Conservation (phyloP, 768 basidiomycete genomes). For the Mycena belliarum region DNA sequence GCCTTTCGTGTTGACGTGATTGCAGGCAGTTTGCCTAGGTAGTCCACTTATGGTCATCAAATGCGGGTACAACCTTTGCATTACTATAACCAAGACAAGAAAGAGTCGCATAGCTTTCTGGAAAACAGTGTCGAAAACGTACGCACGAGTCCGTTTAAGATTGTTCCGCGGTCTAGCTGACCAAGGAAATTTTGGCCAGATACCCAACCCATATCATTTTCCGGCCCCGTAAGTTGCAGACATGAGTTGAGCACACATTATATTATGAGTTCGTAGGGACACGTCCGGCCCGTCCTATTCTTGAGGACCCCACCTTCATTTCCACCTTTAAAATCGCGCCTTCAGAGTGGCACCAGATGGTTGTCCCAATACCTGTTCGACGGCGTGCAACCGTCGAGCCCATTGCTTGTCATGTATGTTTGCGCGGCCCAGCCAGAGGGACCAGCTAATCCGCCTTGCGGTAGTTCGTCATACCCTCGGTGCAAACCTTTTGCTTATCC, state of each 20-base stretch:
- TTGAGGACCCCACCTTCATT: slow-evolving; percentile 11
- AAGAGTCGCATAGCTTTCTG: slow-evolving; percentile 6
- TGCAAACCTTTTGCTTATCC: slow-evolving; percentile 46
- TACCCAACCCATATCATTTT: slow-evolving; percentile 11
- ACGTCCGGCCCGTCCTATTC: slow-evolving; percentile 17
- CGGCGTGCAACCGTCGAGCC: slow-evolving; percentile 34
- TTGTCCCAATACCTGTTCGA: slow-evolving; percentile 37
- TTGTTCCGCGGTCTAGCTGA: not conserved
- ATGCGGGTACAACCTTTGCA: slow-evolving; percentile 35
- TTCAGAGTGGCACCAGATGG: slow-evolving; percentile 60
- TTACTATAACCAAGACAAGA: slow-evolving; percentile 29
- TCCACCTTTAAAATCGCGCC: slow-evolving; percentile 47
- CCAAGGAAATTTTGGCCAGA: not conserved
- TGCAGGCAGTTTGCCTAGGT: slow-evolving; percentile 12
- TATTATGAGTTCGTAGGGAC: slow-evolving; percentile 11
- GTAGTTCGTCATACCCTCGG: slow-evolving; percentile 52
- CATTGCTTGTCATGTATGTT: slow-evolving; percentile 54
- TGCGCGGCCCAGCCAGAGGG: slow-evolving; percentile 8
- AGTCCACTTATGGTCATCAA: slow-evolving; percentile 30
- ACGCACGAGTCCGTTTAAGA: not conserved
- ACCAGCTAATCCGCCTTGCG: not conserved
- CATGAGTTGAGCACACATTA: not conserved
- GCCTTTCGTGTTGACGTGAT: not conserved
- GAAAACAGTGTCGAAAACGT: slow-evolving; percentile 34
- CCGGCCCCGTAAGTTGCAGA: slow-evolving; percentile 12